Percentiles rank a stretch among this genome's conserved stretches.
Evolutionary conservation across 352 stramenopile species (phyloP).

Genomic region (Pythium dissimile): DNA sequence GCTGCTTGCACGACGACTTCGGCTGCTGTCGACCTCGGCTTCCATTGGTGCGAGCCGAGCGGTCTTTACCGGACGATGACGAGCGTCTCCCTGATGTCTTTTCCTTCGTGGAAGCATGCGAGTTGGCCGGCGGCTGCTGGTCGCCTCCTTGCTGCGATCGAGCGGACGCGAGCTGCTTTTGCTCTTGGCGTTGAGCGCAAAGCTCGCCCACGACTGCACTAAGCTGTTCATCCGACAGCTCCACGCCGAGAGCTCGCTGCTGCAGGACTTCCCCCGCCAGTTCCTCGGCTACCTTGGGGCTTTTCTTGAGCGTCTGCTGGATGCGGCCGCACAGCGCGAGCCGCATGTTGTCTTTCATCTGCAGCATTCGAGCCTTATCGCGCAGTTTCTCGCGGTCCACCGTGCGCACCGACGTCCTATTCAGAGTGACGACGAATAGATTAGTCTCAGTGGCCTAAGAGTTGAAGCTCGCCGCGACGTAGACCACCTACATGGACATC

Average conservation of each 20-base stretch:
- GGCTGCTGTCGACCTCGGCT: not conserved
- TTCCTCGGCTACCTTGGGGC: slow-evolving; percentile 54
- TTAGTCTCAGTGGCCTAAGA: not conserved
- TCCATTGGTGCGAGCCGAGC: slow-evolving; percentile 11
- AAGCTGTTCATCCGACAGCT: slow-evolving; percentile 42
- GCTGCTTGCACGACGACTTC: slow-evolving; percentile 18
- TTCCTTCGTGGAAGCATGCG: not conserved
- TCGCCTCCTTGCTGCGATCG: not conserved
- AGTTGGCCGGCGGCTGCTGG: not conserved
- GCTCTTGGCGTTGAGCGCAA: slow-evolving; percentile 29
- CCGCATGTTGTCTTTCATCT: slow-evolving; percentile 73
- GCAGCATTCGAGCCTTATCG: slow-evolving; percentile 58
- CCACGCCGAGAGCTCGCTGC: slow-evolving; percentile 31
- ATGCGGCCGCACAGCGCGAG: slow-evolving; percentile 68
- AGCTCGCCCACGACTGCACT: slow-evolving; percentile 41
- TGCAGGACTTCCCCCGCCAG: slow-evolving; percentile 55
- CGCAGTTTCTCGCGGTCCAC: slow-evolving; percentile 66
- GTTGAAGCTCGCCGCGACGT: too few species aligned
- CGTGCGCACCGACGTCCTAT: slow-evolving; percentile 44
- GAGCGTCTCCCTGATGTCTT: slow-evolving; percentile 22
- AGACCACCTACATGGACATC: slow-evolving; percentile 36
- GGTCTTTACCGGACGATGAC: slow-evolving; percentile 23
- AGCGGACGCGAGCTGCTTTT: slow-evolving; percentile 21
- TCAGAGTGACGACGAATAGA: not conserved
- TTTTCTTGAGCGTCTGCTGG: slow-evolving; percentile 69